Conservation (phyloP, 208 protist species). For the Leishmania aethiopica region DNA sequence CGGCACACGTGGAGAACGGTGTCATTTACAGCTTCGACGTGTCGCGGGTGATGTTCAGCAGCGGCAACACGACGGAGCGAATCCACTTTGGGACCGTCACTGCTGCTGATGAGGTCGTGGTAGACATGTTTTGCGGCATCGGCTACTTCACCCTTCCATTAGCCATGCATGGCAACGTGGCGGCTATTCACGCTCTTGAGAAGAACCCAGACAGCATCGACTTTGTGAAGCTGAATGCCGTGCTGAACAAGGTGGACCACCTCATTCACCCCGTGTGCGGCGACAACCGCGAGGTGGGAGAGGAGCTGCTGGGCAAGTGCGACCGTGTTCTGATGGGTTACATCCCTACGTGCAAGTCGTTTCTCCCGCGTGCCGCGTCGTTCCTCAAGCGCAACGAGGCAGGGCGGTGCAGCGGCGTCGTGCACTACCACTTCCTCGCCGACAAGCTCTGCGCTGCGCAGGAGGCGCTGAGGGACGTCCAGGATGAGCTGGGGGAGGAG, state of each 20-base stretch:
- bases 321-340: constrained; percentile 93
- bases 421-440: constrained; percentile 92
- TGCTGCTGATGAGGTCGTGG: constrained; percentile 78
- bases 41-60: constrained; percentile 89
- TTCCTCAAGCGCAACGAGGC: constrained; percentile 59
- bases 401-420: constrained; percentile 32
- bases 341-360: constrained; percentile 78
- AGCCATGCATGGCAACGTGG: constrained; percentile 64
- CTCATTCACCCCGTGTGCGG: constrained; percentile 73
- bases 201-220: constrained; percentile 86
- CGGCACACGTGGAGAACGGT: constrained; percentile 89
- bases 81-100: constrained; percentile 82
- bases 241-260: constrained; percentile 79
- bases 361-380: constrained; percentile 75
- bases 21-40: constrained; percentile 91
- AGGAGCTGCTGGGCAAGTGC: constrained; percentile 73
- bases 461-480: constrained; percentile 42
- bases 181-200: constrained; percentile 79
- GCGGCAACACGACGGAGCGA: constrained; percentile 92
- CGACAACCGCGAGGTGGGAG: constrained; percentile 78
- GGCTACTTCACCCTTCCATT: constrained; percentile 93
- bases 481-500: constrained; percentile 57
- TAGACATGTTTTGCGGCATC: constrained; percentile 94
- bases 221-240: constrained; percentile 79
- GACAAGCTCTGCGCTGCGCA: constrained; percentile 44